phyloP scores from a whole-genome alignment of 768 basidiomycete genomes.

The Tricholoma saponaceum region DNA sequence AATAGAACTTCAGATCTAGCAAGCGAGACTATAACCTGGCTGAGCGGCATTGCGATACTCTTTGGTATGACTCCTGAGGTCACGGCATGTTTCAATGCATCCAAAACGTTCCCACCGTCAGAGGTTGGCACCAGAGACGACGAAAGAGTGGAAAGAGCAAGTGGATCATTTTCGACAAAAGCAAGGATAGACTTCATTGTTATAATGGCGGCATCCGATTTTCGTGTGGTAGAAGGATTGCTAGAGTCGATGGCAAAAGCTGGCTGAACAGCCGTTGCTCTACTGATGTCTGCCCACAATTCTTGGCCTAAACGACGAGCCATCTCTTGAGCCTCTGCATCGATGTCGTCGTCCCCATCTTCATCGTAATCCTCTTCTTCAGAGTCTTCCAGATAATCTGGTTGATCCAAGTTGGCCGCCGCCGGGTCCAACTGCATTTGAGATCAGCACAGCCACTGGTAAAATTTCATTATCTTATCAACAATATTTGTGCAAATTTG shows the following conservation, averaged over 20 bases:
- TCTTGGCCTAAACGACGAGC: conserved; percentile 72
- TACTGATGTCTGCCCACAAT: conserved; percentile 72
- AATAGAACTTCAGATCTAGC: conserved; percentile 67
- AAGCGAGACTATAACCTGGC: conserved; percentile 58
- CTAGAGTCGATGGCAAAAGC: conserved; percentile 1
- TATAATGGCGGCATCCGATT: conserved; percentile 54
- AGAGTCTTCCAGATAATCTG: conserved; percentile 25
- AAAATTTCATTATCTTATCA: conserved; percentile 27
- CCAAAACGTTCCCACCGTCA: conserved; percentile 48
- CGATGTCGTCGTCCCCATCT: conserved; percentile 54
- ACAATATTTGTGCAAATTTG: conserved; percentile 28
- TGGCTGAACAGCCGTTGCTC: conserved; percentile 39
- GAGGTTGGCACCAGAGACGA: conserved; percentile 46
- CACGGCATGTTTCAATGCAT: conserved; percentile 48
- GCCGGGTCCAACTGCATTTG: background rate
- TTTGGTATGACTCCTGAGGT: conserved; percentile 45
- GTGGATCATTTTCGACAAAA: conserved; percentile 51
- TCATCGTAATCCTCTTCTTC: conserved; percentile 42
- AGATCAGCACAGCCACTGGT: background rate
- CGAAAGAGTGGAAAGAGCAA: conserved; percentile 51
- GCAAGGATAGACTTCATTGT: conserved; percentile 65
- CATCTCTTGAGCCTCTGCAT: conserved; percentile 72
- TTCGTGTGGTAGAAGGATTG: conserved; percentile 25
- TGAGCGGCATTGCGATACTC: conserved; percentile 50
- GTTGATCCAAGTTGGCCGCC: too few relatives aligned